Evolutionary conservation across 441 rosid species (phyloP).

Genomic region (Metrosideros polymorpha): DNA sequence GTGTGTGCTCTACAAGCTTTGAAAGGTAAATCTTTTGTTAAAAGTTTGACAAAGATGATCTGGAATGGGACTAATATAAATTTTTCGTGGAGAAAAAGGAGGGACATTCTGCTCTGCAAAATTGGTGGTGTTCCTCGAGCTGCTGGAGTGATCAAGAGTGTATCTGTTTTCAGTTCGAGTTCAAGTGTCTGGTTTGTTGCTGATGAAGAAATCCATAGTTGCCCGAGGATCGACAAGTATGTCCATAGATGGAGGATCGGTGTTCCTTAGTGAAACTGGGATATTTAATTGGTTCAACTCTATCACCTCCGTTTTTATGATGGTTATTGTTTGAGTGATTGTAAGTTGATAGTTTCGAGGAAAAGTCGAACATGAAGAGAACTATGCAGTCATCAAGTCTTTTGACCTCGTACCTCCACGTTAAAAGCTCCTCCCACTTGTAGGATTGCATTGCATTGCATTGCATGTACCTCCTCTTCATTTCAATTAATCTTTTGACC

Average conservation of each 20-base stretch:
- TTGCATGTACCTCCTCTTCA: too few relatives aligned
- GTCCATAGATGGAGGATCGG: neutral
- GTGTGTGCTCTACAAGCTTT: too few relatives aligned
- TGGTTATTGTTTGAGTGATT: neutral
- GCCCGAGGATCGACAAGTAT: neutral
- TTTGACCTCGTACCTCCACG: neutral
- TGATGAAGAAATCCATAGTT: neutral
- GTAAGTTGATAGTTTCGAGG: too few relatives aligned
- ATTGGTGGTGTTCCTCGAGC: neutral
- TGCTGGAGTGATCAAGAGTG: neutral
- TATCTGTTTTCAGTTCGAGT: neutral
- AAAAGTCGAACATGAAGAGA: neutral
- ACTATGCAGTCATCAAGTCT: neutral
- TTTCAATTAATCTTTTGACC: neutral
- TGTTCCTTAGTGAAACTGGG: too few relatives aligned
- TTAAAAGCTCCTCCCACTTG: neutral
- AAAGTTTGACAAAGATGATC: neutral
- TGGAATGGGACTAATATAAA: neutral
- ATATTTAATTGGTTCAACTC: neutral
- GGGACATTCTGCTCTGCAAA: neutral
- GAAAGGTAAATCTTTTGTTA: neutral
- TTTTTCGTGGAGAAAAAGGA: neutral
- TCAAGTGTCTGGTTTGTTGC: neutral
- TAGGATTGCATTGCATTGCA: too few relatives aligned
- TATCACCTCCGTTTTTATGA: neutral